Base-by-base conservation (phyloP, 495 filamentous ascomycete species). In the Tetracladium setigerum region DNA sequence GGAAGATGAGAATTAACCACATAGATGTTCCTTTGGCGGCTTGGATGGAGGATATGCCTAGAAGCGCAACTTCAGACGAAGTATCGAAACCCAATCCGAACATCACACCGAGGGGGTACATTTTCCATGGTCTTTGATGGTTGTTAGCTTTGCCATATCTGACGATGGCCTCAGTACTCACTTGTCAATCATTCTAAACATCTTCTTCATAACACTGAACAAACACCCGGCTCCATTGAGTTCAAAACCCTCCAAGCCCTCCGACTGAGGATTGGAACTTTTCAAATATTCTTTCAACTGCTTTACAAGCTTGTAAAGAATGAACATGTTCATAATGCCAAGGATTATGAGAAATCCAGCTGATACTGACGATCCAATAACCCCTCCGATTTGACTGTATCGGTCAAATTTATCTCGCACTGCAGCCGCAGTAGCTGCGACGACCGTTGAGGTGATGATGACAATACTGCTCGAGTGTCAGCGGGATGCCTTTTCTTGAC, bases 31-130 rank as follows among this genome's bases (percentile, higher is more conserved):
- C 89, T 56, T 83, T 76, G 1, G 83, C 78, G 1, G 80, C 88
- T 59, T 94, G 79, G 5, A 95, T 81, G 13, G 84, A 87, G 1
- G 87, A 82, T 46, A 95, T 92, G 1, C 89, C 89, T 2, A 95
- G 67, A 7, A 95, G 68, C 0, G 89, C 89, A 56, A 95, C 85
- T 61, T 95, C 89, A 8, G 85, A 90, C 19, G 86, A 91, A 1
- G 89, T 95, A 61, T 95, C 89, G 58, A 95, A 95, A 3, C 89
- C 89, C 9, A 95, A 70, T 12, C 89, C 89, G 61, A 95, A 95
- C 16, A 95, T 60, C 8, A 94, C 68, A 5, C 89, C 89, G 5
- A 95, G 67, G 6, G 89, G 89, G 58, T 91, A 81, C 89, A 95
- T 95, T 63, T 95, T 95, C 89, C 89, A 95, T 1, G 88, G 86